Base-by-base conservation (phyloP, 2,329 filamentous ascomycete species). In the Lecanicillium sp. region DNA sequence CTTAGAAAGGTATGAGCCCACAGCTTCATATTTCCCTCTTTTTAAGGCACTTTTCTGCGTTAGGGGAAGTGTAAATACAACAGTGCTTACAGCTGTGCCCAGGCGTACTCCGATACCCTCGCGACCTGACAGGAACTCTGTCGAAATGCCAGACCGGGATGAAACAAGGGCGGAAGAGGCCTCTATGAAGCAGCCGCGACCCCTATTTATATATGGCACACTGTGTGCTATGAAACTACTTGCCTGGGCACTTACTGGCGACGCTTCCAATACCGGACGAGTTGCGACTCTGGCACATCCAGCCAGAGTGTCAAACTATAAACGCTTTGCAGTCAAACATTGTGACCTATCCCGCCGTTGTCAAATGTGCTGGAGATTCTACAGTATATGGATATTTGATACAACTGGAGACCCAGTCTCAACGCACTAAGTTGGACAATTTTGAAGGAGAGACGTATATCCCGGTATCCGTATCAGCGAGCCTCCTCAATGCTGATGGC, bases 341-440 rank as follows among this genome's bases (percentile, higher is more conserved):
- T 13, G 40, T 7, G 56, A 57, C 31, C n/a, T 56, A 56, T 30
- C 56, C 51, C 1, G 51, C 49, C 4, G 49, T 44, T 2, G 19
- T 56, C 5, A 9, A 3, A 27, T 33, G 43, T 1, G 16, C 29
- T 1, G 15, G 31, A 0, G 51, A 47, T 1, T 41, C 31, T 6
- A 45, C 56, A 1, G 48, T 25, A 11, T 11, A 57, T 14, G 54
- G 56, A 0, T 54, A 47, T 33, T 3, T 61, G 0, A 29, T 62
- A 0, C 12, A 11, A 1, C 25, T 48, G 0, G 34, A 52, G 19
- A 55, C 46, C 3, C 37, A n/a, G 2, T 51, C 51, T 0, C 49
- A 57, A 25, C 48, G 56, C 3, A 50, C 43, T 8, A 61, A 57
- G 16, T 30, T 60, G n/a, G 57, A 57, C 25, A 47, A 56, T 13